Base-by-base conservation (phyloP, 192 early-diverging fungal genomes). In the Mortierella antarctica region DNA sequence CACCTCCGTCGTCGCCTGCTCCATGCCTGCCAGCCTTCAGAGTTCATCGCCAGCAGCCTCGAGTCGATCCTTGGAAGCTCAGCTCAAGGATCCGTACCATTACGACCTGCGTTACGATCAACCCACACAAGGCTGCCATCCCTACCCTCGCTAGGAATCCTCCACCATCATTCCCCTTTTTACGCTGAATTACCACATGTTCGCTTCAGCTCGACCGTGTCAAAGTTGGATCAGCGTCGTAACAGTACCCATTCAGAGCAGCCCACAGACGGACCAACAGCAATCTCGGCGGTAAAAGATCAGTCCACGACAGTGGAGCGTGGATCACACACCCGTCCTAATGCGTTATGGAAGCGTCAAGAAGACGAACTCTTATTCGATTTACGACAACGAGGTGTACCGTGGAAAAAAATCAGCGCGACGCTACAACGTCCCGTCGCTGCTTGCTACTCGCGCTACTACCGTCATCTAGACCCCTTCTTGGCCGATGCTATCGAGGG, bases 371-470 rank as follows among this genome's bases (percentile, higher is more conserved):
- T 62, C 21, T 52, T 79, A 1, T 71, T 79, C 31, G 56, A 66
- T 20, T 45, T 62, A 31, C 64, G 76, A 62, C 76, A 79, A 21
- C 57, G 50, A 17, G 69, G 76, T 4, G 55, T 67, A 2, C 9
- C 57, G 0, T 79, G 76, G 76, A 66, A 56, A 53, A 50, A n/a
- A 17, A 55, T 79, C n/a, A 51, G 57, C 13, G 5, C 42, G 0
- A 23, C 6, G 15, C 9, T 79, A 9, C 53, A 71, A 5, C 62
- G 76, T 8, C 63, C 62, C 13, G n/a, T 62, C 4, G 57, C 48
- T 7, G 50, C 76, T 4, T 79, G 76, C 45, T 71, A 71, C 42
- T 49, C 76, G 10, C 62, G 76, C 2, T 79, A 79, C 68, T 79
- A 71, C 13, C 76, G 76, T 2, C 65, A 71, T 12, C 47, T 79